Conservation (phyloP, 202 grass and related monocot species). For the Elaeis oleifera region DNA sequence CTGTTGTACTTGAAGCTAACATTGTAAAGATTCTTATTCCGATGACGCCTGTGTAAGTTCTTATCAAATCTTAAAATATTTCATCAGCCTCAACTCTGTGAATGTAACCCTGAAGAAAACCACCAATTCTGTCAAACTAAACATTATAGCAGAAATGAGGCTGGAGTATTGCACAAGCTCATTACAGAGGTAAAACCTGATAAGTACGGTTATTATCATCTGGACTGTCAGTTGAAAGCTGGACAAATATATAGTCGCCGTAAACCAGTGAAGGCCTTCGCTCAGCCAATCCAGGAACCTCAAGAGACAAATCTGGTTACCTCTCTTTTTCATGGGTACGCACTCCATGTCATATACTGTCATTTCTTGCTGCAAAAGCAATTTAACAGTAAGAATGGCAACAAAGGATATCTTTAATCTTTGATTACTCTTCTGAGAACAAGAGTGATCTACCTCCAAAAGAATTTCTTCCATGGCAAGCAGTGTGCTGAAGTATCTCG, state of each 20-base stretch:
- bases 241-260: conserved; percentile 60
- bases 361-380: conserved; percentile 62
- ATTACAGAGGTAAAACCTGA: conserved; percentile 35
- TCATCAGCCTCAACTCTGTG: conserved; percentile 87
- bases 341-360: conserved; percentile 72
- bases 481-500: conserved; percentile 55
- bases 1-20: conserved; percentile 93
- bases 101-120: conserved; percentile 65
- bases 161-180: too few species aligned
- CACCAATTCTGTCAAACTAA: too few species aligned
- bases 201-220: conserved; percentile 36
- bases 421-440: too few species aligned
- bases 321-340: conserved; percentile 55
- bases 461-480: conserved; percentile 76
- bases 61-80: conserved; percentile 77
- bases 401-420: background rate
- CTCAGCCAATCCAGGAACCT: conserved; percentile 83
- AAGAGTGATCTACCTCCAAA: conserved; percentile 47
- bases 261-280: conserved; percentile 66
- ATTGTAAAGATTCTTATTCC: conserved; percentile 37
- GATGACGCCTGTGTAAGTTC: conserved; percentile 35
- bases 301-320: conserved; percentile 46
- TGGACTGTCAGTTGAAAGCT: conserved; percentile 15
- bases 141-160: too few species aligned
- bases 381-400: conserved; percentile 31